Evolutionary conservation across 148 eudicot genomes (phyloP).

Genomic region (Cornus suecica): DNA sequence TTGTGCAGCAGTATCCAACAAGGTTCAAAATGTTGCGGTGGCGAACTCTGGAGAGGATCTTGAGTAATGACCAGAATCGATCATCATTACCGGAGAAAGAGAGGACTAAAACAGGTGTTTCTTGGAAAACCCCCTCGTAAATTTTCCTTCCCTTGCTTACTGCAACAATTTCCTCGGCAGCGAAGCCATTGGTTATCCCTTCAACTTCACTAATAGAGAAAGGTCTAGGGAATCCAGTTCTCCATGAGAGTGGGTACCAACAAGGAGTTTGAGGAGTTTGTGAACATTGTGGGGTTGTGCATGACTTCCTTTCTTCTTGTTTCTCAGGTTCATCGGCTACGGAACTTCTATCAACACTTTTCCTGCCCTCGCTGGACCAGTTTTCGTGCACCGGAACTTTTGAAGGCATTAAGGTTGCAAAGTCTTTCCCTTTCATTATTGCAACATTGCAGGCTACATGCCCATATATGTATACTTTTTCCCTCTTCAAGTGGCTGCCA

Average conservation of each 20-base stretch:
- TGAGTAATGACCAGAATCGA: conserved; percentile 11
- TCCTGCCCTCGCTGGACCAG: neutral
- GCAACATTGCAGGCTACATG: conserved; percentile 23
- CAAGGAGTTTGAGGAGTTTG: conserved; percentile 12
- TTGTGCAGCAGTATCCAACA: conserved; percentile 15
- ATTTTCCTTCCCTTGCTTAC: neutral
- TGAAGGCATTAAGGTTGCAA: conserved; percentile 14
- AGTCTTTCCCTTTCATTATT: conserved; percentile 17
- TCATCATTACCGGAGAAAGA: conserved; percentile 5
- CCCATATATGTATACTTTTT: conserved; percentile 16
- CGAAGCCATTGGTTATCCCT: conserved; percentile 19
- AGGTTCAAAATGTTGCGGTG: conserved; percentile 20
- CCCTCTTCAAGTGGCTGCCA: conserved; percentile 20
- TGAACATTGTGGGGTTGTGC: neutral
- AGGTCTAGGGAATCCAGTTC: conserved; percentile 14
- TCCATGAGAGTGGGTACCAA: conserved; percentile 20
- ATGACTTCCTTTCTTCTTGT: neutral
- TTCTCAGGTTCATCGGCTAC: neutral
- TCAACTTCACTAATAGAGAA: conserved; percentile 14
- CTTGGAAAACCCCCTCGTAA: conserved; percentile 13
- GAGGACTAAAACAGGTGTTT: conserved; percentile 15
- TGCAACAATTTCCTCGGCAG: neutral
- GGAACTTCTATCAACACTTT: neutral
- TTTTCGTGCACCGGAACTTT: conserved; percentile 1
- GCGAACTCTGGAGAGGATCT: conserved; percentile 17